Evolutionary conservation across 495 filamentous ascomycete species (phyloP).

Genomic region (Neurospora sp.): DNA sequence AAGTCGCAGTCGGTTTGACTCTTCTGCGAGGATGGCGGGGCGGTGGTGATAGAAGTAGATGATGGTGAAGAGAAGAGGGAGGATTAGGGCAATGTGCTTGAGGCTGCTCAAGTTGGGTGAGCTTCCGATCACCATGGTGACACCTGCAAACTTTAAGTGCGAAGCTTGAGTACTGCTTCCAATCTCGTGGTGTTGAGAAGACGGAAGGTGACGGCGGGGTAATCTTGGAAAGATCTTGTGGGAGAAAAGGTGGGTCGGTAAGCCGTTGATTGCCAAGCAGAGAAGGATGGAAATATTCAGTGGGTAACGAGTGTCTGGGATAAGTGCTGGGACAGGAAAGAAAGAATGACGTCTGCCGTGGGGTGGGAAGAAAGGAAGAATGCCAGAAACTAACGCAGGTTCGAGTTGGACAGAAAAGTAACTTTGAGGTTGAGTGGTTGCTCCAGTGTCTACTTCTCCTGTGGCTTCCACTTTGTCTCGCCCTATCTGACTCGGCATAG

Average conservation of each 20-base stretch:
- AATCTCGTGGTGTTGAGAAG: background rate
- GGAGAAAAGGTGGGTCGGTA: background rate
- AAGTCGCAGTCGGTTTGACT: background rate
- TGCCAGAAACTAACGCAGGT: background rate
- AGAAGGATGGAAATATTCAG: background rate
- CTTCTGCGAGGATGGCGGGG: background rate
- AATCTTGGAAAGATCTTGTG: background rate
- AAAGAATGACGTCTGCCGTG: background rate
- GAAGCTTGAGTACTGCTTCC: background rate
- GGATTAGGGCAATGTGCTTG: background rate
- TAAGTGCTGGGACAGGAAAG: background rate
- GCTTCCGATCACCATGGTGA: background rate
- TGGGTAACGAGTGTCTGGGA: background rate
- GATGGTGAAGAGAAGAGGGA: conserved; percentile 4
- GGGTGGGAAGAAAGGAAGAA: background rate
- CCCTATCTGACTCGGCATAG: background rate
- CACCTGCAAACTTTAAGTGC: background rate
- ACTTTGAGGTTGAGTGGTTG: background rate
- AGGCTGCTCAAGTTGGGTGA: background rate
- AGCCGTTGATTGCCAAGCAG: background rate
- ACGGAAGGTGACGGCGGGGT: background rate
- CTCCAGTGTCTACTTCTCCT: too few species aligned
- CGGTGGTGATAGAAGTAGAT: background rate
- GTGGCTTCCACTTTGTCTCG: background rate
- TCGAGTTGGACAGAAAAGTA: background rate